A percentile compares a stretch with the other conserved stretches of the same genome.
phyloP scores from a whole-genome alignment of 2,329 filamentous ascomycete genomes.

The Aspergillus ustus region DNA sequence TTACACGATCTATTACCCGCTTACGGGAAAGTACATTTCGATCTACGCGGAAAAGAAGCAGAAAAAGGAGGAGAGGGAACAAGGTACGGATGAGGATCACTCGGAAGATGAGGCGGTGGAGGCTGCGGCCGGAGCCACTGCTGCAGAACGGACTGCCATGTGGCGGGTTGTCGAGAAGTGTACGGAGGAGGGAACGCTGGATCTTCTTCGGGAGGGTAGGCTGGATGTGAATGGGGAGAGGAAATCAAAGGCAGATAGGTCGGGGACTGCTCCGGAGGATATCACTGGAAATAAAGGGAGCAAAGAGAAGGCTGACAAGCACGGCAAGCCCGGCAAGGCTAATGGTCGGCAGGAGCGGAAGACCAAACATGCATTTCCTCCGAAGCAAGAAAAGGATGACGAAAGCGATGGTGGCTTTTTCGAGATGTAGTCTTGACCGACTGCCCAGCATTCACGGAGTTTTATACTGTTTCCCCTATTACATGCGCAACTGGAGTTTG shows the following conservation, averaged over 20 bases:
- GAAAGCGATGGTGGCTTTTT: constrained; percentile 50
- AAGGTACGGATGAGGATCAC: constrained; percentile 5
- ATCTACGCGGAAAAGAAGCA: constrained; percentile 53
- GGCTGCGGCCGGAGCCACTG: constrained; percentile 16
- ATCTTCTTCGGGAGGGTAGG: constrained; percentile 48
- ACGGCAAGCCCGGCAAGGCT: constrained; percentile 14
- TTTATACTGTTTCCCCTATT: constrained; percentile 13
- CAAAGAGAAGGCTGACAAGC: constrained; percentile 20
- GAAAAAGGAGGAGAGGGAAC: not conserved
- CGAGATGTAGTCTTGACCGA: constrained; percentile 29
- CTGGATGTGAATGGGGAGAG: constrained; percentile 29
- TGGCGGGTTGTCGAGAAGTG: constrained; percentile 52
- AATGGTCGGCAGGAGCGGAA: constrained; percentile 13
- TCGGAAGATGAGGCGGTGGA: constrained; percentile 23
- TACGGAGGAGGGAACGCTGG: constrained; percentile 49
- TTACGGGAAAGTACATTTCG: constrained; percentile 63
- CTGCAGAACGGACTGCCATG: constrained; percentile 43
- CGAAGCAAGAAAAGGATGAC: constrained; percentile 22
- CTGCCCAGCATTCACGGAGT: constrained; percentile 26
- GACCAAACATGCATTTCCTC: constrained; percentile 7
- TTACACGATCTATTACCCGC: constrained; percentile 66
- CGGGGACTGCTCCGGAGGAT: constrained; percentile 10
- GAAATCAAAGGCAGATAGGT: constrained; percentile 7
- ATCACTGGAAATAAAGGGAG: constrained; percentile 14
- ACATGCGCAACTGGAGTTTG: not conserved